These are phyloP conservation scores for Pseudopyrenochaeta lycopersici DNA, from an alignment of 2,329 filamentous ascomycete genomes.

Conservation along the genomic window DNA sequence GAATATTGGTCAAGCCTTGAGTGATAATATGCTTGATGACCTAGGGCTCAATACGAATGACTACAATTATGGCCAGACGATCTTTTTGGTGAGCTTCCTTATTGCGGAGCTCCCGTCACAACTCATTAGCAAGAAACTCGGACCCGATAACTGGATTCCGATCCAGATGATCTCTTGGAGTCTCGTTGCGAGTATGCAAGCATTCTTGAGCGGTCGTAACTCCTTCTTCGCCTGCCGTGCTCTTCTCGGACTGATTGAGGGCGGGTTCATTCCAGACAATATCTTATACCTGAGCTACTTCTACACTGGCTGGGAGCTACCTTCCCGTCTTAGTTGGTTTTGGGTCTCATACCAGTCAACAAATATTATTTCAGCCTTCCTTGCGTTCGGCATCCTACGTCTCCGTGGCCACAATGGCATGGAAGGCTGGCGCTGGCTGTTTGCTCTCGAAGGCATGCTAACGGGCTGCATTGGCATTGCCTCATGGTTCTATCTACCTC, in stretches of 20 bases:
- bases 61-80: slow-evolving; percentile 52
- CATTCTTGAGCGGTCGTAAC: slow-evolving; percentile 65
- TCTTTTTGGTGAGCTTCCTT: slow-evolving; percentile 87
- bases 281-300: slow-evolving; percentile 78
- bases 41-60: slow-evolving; percentile 47
- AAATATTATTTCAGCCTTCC: slow-evolving; percentile 64
- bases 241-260: slow-evolving; percentile 56
- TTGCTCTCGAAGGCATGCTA: slow-evolving; percentile 53
- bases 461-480: slow-evolving; percentile 48
- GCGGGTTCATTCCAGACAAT: slow-evolving; percentile 68
- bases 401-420: slow-evolving; percentile 59
- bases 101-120: slow-evolving; percentile 57
- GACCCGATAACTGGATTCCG: slow-evolving; percentile 57
- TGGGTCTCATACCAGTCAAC: slow-evolving; percentile 72
- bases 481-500: slow-evolving; percentile 51
- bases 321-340: slow-evolving; percentile 72
- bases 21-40: slow-evolving; percentile 46
- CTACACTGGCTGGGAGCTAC: slow-evolving; percentile 76
- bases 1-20: slow-evolving; percentile 53
- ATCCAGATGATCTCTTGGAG: slow-evolving; percentile 55
- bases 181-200: slow-evolving; percentile 70
- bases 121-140: slow-evolving; percentile 57
- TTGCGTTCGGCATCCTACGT: slow-evolving; percentile 64
- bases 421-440: slow-evolving; percentile 66
- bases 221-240: slow-evolving; percentile 56